These are phyloP conservation scores for Aspergillus cristatus DNA, from an alignment of 495 filamentous ascomycete genomes.

Conservation along the genomic window DNA sequence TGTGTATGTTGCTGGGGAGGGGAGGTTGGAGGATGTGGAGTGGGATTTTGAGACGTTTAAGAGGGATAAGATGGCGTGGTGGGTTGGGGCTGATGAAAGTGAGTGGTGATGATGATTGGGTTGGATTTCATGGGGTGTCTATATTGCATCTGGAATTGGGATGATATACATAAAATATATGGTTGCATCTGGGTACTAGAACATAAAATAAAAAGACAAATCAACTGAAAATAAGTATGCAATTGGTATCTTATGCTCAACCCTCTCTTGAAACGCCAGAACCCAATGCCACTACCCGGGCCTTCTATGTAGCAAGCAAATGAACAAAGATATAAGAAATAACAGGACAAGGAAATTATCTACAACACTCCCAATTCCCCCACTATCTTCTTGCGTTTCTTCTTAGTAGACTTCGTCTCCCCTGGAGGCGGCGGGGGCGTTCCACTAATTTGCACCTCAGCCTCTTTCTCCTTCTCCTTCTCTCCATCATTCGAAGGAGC, in stretches of 20 bases:
- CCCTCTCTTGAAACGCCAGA: not conserved
- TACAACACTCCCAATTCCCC: constrained; percentile 5
- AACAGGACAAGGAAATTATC: not conserved
- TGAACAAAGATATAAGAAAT: not conserved
- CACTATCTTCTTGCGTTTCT: not conserved
- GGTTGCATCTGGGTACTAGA: too few relatives aligned
- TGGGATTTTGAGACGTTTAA: constrained; percentile 79
- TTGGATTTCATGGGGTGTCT: too few relatives aligned
- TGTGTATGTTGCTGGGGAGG: constrained; percentile 47
- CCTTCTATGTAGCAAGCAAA: not conserved
- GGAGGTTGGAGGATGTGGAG: constrained; percentile 53
- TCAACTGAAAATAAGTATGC: too few relatives aligned
- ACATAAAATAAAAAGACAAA: too few relatives aligned
- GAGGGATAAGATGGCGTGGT: constrained; percentile 54
- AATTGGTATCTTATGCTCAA: constrained; percentile 22
- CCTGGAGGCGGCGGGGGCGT: constrained; percentile 11
- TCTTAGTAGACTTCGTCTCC: not conserved
- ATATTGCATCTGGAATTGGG: too few relatives aligned
- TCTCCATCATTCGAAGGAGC: too few relatives aligned
- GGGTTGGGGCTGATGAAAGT: constrained; percentile 32
- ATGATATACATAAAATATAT: too few relatives aligned
- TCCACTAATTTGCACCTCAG: constrained; percentile 13
- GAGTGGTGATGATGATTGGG: constrained; percentile 20
- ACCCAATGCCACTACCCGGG: too few relatives aligned
- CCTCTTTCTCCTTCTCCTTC: not conserved